phyloP scores from a whole-genome alignment of 2,329 filamentous ascomycete species.

The Sporothrix pallida region DNA sequence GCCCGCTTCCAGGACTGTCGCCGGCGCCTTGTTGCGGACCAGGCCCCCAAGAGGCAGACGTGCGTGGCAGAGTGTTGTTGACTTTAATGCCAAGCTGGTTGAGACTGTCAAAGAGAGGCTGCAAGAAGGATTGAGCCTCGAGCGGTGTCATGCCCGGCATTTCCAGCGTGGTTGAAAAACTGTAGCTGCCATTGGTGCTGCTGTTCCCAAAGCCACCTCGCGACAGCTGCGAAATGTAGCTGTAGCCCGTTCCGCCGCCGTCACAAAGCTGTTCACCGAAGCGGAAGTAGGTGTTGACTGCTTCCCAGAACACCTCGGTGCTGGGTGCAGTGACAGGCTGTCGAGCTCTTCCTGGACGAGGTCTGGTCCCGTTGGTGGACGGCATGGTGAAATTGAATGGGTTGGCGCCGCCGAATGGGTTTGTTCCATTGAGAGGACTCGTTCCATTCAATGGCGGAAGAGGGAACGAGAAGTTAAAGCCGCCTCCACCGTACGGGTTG shows the following conservation, averaged over 20 bases:
- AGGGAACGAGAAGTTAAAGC: not conserved
- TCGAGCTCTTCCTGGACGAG: not conserved
- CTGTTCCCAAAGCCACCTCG: not conserved
- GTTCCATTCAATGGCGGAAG: slow-evolving; percentile 13
- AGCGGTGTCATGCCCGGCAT: slow-evolving; percentile 42
- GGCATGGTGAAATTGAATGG: slow-evolving; percentile 22
- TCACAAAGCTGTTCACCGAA: slow-evolving; percentile 47
- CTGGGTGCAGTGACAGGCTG: slow-evolving; percentile 25
- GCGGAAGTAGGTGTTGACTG: slow-evolving; percentile 45
- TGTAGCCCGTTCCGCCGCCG: slow-evolving; percentile 47
- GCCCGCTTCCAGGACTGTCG: slow-evolving; percentile 38
- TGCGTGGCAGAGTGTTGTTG: slow-evolving; percentile 38
- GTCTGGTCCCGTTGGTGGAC: not conserved
- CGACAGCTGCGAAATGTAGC: slow-evolving; percentile 42
- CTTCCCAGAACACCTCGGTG: slow-evolving; percentile 42
- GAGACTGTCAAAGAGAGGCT: slow-evolving; percentile 45
- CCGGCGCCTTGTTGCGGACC: slow-evolving; percentile 35
- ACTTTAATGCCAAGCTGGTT: slow-evolving; percentile 42
- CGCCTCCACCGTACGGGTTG: not conserved
- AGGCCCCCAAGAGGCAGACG: slow-evolving; percentile 32
- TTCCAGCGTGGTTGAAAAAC: slow-evolving; percentile 46
- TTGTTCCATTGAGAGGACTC: slow-evolving; percentile 18
- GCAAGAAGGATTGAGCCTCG: slow-evolving; percentile 43
- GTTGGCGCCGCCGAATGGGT: not conserved
- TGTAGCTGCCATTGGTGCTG: slow-evolving; percentile 41